Base-by-base conservation (phyloP, 2,329 filamentous ascomycete genomes). In the Thielaviopsis ethacetica region DNA sequence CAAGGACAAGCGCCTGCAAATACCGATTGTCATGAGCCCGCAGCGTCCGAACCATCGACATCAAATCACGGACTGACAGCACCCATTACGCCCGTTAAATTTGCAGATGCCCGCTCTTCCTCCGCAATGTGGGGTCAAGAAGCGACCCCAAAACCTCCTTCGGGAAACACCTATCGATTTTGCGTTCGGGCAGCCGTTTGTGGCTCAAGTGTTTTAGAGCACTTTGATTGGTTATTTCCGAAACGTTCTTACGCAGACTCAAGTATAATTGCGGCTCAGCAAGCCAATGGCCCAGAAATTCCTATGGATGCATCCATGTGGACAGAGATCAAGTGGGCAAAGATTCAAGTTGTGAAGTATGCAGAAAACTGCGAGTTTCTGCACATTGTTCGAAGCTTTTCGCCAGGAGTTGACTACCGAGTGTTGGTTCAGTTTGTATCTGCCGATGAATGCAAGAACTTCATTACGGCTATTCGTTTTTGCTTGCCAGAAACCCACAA, bases 101-200 rank as follows among this genome's bases (percentile, higher is more conserved):
- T 9, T 9, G 30, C 7, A 5, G 10, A 34, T 34, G 10, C 30
- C 30, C 5, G 5, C 38, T 44, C 38, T 44, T 17, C 13, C 5
- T n/a, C 38, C 17, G 15, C 38, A 2, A 44, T n/a, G 3, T 3
- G 15, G 17, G 15, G 38, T 44, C 5, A 5, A 2, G 15, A n/a
- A 5, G 4, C 38, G 38, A 7, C 13, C 15, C 10, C 38, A 17
- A 44, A 17, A 44, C 10, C 38, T 44, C 38, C 50, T 21, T 12
- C 22, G 1, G 52, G 24, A 19, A 41, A 53, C 19, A 49, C 26
- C 3, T 49, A 24, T 19, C 27, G 19, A 17, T 58, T 59, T 30
- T 21, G 17, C 9, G 56, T 61, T 34, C 41, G 26, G 22, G 56
- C 56, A 34, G 59, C 41, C n/a, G 59, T 61, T n/a, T 52, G 53